phyloP scores from a whole-genome alignment of 129 eudicot species.

The sunflower (Helianthus annuus) region DNA sequence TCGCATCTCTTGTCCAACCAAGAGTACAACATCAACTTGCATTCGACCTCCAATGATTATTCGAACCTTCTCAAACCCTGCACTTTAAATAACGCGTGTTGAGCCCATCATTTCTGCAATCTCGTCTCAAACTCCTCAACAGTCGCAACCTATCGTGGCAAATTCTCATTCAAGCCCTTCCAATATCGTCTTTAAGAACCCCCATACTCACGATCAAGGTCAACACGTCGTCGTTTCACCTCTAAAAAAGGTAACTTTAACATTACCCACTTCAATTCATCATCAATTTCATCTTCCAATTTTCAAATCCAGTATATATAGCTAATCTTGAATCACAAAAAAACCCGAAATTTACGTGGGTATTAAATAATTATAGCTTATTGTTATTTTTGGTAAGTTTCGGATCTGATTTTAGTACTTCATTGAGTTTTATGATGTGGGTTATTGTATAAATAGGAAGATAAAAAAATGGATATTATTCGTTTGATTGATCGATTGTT shows the following conservation, averaged over 20 bases:
- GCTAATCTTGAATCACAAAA: conserved; percentile 5
- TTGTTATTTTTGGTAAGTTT: neutral
- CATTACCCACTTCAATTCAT: neutral
- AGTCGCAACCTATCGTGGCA: conserved; percentile 23
- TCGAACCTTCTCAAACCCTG: conserved; percentile 16
- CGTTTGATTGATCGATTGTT: conserved; percentile 25
- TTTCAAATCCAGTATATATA: neutral
- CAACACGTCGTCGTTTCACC: conserved; percentile 8
- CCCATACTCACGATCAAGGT: conserved; percentile 11
- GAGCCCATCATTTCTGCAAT: neutral
- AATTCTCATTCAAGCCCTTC: conserved; percentile 18
- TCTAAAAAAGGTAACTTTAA: neutral
- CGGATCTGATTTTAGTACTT: conserved; percentile 13
- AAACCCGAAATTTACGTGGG: conserved; percentile 13
- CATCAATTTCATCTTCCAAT: neutral
- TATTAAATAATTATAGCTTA: neutral
- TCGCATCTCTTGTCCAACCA: too few relatives aligned
- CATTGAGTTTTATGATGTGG: neutral
- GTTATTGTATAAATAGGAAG: conserved; percentile 10
- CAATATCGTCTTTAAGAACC: conserved; percentile 7
- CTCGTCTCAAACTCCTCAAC: conserved; percentile 11
- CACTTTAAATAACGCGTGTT: neutral
- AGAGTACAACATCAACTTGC: neutral
- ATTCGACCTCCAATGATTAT: neutral
- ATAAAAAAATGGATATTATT: conserved; percentile 3